A percentile compares a stretch with the other conserved stretches of the same genome.
Evolutionary conservation across 192 early-diverging fungal genomes (phyloP).

Genomic region (Dispira parvispora): DNA sequence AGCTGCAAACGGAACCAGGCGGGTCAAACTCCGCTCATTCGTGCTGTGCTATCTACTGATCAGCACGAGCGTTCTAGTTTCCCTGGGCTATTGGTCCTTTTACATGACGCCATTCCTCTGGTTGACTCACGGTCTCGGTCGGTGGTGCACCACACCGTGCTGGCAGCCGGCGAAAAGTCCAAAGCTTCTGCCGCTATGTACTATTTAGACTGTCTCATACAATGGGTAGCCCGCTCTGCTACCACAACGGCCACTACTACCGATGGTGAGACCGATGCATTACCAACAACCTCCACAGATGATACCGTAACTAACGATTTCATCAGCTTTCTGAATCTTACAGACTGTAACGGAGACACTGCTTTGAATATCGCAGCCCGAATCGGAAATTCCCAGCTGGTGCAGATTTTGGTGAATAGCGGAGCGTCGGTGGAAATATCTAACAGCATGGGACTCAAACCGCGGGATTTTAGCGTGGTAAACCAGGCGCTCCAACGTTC

Average conservation of each 20-base stretch:
- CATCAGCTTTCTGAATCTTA: constrained; percentile 57
- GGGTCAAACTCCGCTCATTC: constrained; percentile 79
- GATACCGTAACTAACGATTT: constrained; percentile 27
- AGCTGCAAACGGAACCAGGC: constrained; percentile 47
- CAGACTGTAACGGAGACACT: constrained; percentile 77
- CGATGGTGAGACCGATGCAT: not conserved
- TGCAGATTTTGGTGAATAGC: constrained; percentile 47
- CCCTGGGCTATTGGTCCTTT: constrained; percentile 43
- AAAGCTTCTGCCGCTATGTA: constrained; percentile 61
- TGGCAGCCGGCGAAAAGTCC: constrained; percentile 48
- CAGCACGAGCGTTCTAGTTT: constrained; percentile 75
- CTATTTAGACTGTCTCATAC: constrained; percentile 77
- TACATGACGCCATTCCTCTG: constrained; percentile 56
- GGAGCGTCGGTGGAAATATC: constrained; percentile 58
- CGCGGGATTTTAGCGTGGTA: constrained; percentile 47
- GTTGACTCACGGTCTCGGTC: constrained; percentile 68
- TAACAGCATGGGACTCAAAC: constrained; percentile 62
- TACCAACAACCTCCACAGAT: constrained; percentile 14
- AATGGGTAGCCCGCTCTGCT: constrained; percentile 30
- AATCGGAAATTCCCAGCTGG: constrained; percentile 48
- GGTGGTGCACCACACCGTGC: constrained; percentile 80
- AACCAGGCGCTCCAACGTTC: constrained; percentile 16
- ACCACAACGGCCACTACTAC: constrained; percentile 13
- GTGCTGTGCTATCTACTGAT: constrained; percentile 73
- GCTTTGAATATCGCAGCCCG: constrained; percentile 79